These are phyloP conservation scores for Chenopodium suecicum DNA, from an alignment of 148 eudicot genomes.

Conservation along the genomic window DNA sequence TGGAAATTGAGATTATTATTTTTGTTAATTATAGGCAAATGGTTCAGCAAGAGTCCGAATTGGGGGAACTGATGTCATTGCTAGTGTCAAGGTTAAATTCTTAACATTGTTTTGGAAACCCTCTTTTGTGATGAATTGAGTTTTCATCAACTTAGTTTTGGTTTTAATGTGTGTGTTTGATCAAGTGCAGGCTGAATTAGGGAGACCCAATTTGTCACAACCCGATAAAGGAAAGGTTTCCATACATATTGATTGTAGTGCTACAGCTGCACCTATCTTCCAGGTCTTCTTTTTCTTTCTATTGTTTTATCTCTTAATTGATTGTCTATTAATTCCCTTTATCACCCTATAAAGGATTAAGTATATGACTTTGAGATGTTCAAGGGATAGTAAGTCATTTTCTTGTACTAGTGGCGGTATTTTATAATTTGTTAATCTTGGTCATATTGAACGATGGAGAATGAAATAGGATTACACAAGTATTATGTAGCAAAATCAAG, in stretches of 20 bases:
- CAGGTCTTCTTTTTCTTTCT: constrained; percentile 45
- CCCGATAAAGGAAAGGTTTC: constrained; percentile 87
- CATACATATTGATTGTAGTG: constrained; percentile 82
- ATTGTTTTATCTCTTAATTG: neutral
- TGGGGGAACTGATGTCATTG: constrained; percentile 86
- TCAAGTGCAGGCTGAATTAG: constrained; percentile 73
- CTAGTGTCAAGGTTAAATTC: constrained; percentile 73
- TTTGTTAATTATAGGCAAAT: constrained; percentile 56
- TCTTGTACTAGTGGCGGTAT: neutral
- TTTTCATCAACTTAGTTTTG: neutral
- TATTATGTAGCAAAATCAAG: neutral
- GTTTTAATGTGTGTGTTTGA: neutral
- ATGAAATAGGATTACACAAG: neutral
- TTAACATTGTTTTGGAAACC: neutral
- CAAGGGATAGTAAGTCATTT: neutral
- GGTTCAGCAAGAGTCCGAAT: constrained; percentile 92
- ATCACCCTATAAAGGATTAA: neutral
- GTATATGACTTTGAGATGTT: neutral
- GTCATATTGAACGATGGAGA: neutral
- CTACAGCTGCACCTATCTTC: constrained; percentile 77
- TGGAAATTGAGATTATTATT: neutral
- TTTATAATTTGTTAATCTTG: neutral
- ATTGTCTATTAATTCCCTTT: neutral
- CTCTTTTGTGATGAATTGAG: neutral
- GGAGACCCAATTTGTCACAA: constrained; percentile 64